Percentiles rank a stretch among this genome's conserved stretches.
These are phyloP conservation scores for Pterocarpus santalinus DNA, from an alignment of 306 rosid genomes.

Conservation along the genomic window DNA sequence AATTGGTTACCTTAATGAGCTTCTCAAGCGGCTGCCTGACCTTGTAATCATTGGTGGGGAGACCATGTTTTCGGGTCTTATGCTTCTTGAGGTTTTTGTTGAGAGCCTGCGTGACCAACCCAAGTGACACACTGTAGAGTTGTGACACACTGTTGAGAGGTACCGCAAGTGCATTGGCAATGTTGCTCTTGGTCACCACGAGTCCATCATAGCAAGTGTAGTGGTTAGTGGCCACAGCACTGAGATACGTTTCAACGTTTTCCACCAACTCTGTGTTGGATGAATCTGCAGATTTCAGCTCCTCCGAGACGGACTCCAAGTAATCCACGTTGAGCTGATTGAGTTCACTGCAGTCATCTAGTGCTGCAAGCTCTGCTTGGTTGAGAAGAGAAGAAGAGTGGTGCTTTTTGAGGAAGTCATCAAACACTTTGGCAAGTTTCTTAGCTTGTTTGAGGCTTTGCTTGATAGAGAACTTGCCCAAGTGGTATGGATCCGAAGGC, in stretches of 20 bases:
- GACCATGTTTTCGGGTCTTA: slow-evolving; percentile 48
- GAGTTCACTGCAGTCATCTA: slow-evolving; percentile 71
- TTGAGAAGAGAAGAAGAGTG: slow-evolving; percentile 21
- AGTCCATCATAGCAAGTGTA: slow-evolving; percentile 81
- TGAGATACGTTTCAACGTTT: slow-evolving; percentile 58
- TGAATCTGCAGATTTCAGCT: slow-evolving; percentile 34
- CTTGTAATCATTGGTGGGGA: slow-evolving; percentile 40
- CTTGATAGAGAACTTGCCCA: slow-evolving; percentile 73
- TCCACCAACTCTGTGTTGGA: slow-evolving; percentile 52
- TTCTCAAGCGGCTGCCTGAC: slow-evolving; percentile 62
- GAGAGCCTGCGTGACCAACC: slow-evolving; percentile 63
- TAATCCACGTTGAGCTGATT: slow-evolving; percentile 66
- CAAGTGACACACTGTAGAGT: slow-evolving; percentile 77
- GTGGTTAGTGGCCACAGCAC: slow-evolving; percentile 84
- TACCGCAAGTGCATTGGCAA: slow-evolving; percentile 51
- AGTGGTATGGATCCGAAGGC: slow-evolving; percentile 70
- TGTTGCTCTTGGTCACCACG: slow-evolving; percentile 52
- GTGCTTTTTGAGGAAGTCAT: slow-evolving; percentile 45
- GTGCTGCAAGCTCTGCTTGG: slow-evolving; percentile 54
- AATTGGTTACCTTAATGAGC: slow-evolving; percentile 66
- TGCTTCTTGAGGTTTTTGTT: slow-evolving; percentile 48
- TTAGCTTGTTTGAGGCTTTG: slow-evolving; percentile 69
- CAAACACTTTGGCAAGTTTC: slow-evolving; percentile 51
- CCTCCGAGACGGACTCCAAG: slow-evolving; percentile 50
- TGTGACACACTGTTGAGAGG: slow-evolving; percentile 55